Percentiles rank a stretch among this genome's conserved stretches.
Conservation (phyloP, 2,329 filamentous ascomycete species). For the Alternaria gansuensis region DNA sequence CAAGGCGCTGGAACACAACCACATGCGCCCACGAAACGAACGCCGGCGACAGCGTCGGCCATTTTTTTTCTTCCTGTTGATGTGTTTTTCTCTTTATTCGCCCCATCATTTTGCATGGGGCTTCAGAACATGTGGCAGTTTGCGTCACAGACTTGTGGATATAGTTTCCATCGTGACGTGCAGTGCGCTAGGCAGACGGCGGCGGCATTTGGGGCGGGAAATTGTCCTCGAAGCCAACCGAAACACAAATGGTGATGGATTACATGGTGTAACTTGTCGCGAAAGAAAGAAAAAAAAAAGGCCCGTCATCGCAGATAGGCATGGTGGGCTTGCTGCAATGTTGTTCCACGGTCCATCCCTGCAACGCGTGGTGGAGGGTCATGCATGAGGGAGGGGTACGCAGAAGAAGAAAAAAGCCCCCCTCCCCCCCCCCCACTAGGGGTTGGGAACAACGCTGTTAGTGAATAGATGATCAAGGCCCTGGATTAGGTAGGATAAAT, state of each 20-base stretch:
- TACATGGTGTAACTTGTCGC: constrained; percentile 2
- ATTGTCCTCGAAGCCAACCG: background rate
- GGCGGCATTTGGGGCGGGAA: background rate
- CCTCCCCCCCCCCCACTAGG: background rate
- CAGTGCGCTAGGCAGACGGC: background rate
- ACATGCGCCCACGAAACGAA: constrained; percentile 11
- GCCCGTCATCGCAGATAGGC: background rate
- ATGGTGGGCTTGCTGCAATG: background rate
- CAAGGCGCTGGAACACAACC: constrained; percentile 13
- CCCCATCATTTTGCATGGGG: background rate
- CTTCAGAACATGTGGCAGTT: constrained; percentile 4
- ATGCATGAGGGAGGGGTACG: background rate
- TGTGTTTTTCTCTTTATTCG: background rate
- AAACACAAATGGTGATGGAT: background rate
- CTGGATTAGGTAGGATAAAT: background rate
- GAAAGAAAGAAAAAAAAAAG: constrained; percentile 1
- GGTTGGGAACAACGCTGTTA: constrained; percentile 1
- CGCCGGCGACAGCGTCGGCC: background rate
- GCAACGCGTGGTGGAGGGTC: background rate
- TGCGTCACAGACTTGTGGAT: background rate
- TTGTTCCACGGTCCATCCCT: background rate
- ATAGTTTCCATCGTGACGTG: background rate
- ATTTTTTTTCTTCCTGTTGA: background rate
- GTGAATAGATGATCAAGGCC: background rate
- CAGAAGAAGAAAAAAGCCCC: background rate